Evolutionary conservation across 257 asterid species (phyloP), one percentile per base, ranked within the genome.

Genomic region (Forsythia viridissima): DNA sequence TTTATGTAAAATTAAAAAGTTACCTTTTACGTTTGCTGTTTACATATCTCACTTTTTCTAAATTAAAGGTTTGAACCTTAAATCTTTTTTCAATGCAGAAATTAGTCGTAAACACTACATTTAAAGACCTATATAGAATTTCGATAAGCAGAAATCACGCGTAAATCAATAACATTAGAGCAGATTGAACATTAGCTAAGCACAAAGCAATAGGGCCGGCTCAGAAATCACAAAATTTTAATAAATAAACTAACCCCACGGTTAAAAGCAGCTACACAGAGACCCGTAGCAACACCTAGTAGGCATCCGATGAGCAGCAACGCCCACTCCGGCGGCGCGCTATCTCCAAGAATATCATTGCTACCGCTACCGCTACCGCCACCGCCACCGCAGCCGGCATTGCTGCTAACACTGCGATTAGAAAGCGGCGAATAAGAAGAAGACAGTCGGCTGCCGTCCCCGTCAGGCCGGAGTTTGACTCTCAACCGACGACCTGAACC

Each of bases 321-420:
- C 20, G 99, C 99, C 98, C 99, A 96, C 88, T 96, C 98, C 16
- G 98, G 98, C 67, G 98, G 98, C 30, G 98, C 97, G 57, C 96
- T 89, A 72, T 92, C 96, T 24, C 90, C 96, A 11, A 91, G 92
- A 42, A 83, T 76, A 81, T 93, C 97, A 66, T 91, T 96, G 1
- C 84, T 86, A 34, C 65, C 80, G 18, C n/a, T 77, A 8, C 83
- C 80, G 12, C n/a, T n/a, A n/a, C n/a, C n/a, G n/a, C n/a, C n/a
- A n/a, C n/a, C 80, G 18, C n/a, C 79, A 8, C 83, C 80, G 12
- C n/a, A 77, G 8, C 83, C 85, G 52, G 68, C 76, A 80, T 75
- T 76, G 55, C 85, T 78, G 61, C 70, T 80, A 10, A 61, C 83
- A 2, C 79, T 82, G 52, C 72, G 96, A 85, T 83, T 87, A 11